These are phyloP conservation scores for Exophiala lecanii-corni DNA, from an alignment of 2,329 filamentous ascomycete species.

Conservation along the genomic window DNA sequence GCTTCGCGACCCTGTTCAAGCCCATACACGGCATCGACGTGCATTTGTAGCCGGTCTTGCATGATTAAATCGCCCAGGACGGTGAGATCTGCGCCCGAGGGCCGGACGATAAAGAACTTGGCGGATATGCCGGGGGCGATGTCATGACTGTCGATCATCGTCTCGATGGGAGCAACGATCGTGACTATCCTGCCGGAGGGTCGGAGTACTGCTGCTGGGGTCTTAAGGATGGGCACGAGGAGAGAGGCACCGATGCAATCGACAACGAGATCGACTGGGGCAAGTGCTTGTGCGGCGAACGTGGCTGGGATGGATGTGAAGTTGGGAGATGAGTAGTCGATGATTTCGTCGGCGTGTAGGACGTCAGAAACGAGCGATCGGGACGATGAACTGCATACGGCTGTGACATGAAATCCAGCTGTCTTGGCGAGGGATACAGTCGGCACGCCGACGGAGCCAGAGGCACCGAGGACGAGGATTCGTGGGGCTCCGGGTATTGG, in stretches of 20 bases:
- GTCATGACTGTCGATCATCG: not conserved
- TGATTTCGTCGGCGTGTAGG: conserved; percentile 33
- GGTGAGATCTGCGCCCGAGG: conserved; percentile 33
- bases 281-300: conserved; percentile 32
- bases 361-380: conserved; percentile 27
- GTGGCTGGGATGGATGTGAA: conserved; percentile 28
- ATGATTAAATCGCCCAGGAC: conserved; percentile 35
- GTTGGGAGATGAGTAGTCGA: conserved; percentile 24
- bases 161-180: conserved; percentile 29
- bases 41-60: conserved; percentile 31
- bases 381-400: conserved; percentile 23
- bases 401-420: conserved; percentile 28
- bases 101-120: conserved; percentile 35
- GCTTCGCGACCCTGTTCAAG: conserved; percentile 34
- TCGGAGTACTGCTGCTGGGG: conserved; percentile 14
- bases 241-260: conserved; percentile 36
- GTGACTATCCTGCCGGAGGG: conserved; percentile 25
- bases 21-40: conserved; percentile 33
- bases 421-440: conserved; percentile 33
- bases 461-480: conserved; percentile 37
- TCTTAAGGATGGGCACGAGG: conserved; percentile 33
- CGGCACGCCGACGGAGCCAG: conserved; percentile 35
- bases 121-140: conserved; percentile 25
- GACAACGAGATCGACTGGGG: conserved; percentile 38
- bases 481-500: conserved; percentile 16